A percentile compares a stretch with the other conserved stretches of the same genome.
phyloP scores from a whole-genome alignment of 1,139 yeast species.

The Meyerozyma athensensis region DNA sequence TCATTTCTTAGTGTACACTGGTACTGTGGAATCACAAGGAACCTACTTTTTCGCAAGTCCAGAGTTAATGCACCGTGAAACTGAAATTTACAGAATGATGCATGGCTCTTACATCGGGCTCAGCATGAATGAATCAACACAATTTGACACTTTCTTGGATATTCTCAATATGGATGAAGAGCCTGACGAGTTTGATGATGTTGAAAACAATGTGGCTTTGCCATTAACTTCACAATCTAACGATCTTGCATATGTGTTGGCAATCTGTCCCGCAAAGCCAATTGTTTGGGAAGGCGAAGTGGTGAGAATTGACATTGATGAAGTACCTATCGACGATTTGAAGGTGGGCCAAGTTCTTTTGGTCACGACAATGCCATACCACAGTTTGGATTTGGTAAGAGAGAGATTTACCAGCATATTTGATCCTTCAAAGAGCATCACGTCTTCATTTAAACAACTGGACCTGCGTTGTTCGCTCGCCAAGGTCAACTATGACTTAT shows the following conservation, averaged over 20 bases:
- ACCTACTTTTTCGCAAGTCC: conserved; percentile 68
- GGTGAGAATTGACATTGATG: conserved; percentile 49
- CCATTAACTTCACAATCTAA: conserved; percentile 18
- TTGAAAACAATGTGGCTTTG: neutral
- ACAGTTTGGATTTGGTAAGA: conserved; percentile 31
- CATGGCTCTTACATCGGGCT: conserved; percentile 41
- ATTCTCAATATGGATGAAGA: conserved; percentile 4
- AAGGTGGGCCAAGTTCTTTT: conserved; percentile 68
- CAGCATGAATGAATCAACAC: conserved; percentile 25
- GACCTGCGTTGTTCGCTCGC: conserved; percentile 72
- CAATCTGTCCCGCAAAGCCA: conserved; percentile 78
- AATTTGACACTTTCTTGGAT: conserved; percentile 13
- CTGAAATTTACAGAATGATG: conserved; percentile 39
- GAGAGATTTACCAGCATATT: conserved; percentile 48
- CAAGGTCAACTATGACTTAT: conserved; percentile 70
- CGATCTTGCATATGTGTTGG: conserved; percentile 59
- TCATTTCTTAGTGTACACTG: conserved; percentile 77
- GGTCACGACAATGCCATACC: conserved; percentile 47
- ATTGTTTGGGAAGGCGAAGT: conserved; percentile 88
- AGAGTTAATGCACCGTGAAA: conserved; percentile 44
- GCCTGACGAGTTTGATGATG: neutral
- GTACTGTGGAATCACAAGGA: conserved; percentile 71
- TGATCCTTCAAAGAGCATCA: conserved; percentile 47
- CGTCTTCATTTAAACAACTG: conserved; percentile 32
- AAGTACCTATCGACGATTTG: conserved; percentile 44